A percentile compares a stretch with the other conserved stretches of the same genome.
Evolutionary conservation across 2,329 filamentous ascomycete genomes (phyloP).

Genomic region (Penicillium griseofulvum): DNA sequence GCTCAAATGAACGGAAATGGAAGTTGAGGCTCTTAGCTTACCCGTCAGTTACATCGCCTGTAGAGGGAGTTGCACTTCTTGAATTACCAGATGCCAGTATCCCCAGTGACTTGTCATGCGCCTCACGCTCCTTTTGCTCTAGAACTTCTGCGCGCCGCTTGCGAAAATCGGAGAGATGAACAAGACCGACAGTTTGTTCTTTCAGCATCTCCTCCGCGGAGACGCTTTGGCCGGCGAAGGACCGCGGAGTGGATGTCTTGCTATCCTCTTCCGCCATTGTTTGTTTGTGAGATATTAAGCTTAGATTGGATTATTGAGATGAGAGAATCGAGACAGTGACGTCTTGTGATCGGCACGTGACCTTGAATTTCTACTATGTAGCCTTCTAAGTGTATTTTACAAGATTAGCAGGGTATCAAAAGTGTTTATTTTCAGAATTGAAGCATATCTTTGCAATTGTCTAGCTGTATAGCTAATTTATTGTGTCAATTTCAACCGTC

Average conservation of each 20-base stretch:
- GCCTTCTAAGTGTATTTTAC: too few relatives aligned
- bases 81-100: constrained; percentile 45
- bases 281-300: constrained; percentile 7
- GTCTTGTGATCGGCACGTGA: constrained; percentile 16
- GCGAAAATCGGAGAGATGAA: constrained; percentile 88
- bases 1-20: constrained; percentile 27
- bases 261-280: constrained; percentile 33
- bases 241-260: constrained; percentile 46
- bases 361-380: background rate
- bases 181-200: constrained; percentile 83
- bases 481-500: background rate
- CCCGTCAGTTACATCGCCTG: constrained; percentile 54
- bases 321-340: constrained; percentile 9
- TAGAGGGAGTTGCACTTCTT: constrained; percentile 51
- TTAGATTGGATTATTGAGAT: background rate
- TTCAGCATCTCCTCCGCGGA: constrained; percentile 80
- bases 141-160: constrained; percentile 94
- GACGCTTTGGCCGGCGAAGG: constrained; percentile 71
- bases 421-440: too few relatives aligned
- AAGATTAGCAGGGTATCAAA: background rate
- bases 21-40: constrained; percentile 43
- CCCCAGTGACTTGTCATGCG: constrained; percentile 59
- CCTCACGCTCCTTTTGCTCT: constrained; percentile 82
- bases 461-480: background rate
- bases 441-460: background rate